Evolutionary conservation across 2,329 filamentous ascomycete species (phyloP).

Genomic region (Fusarium staphyleae): DNA sequence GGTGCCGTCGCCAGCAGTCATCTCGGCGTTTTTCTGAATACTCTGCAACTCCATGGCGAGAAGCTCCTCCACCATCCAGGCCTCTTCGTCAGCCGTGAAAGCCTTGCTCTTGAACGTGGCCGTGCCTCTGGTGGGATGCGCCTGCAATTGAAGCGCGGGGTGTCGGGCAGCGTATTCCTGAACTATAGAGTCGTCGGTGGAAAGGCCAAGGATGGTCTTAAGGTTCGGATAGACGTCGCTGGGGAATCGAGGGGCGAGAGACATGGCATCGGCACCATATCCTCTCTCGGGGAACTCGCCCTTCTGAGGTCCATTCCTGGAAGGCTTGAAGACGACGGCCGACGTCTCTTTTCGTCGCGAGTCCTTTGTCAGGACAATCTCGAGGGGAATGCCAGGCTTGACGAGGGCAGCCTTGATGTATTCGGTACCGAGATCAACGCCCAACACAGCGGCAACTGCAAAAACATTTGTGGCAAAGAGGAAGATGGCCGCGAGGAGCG

Average conservation of each 20-base stretch:
- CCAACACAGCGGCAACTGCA: constrained; percentile 77
- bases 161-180: constrained; percentile 77
- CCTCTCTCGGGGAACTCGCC: constrained; percentile 83
- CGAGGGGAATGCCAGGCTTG: constrained; percentile 94
- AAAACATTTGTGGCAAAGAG: constrained; percentile 55
- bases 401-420: constrained; percentile 97
- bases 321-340: constrained; percentile 91
- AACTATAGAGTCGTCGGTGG: constrained; percentile 65
- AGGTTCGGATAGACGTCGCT: constrained; percentile 94
- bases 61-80: constrained; percentile 87
- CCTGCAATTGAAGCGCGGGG: constrained; percentile 76
- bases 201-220: constrained; percentile 85
- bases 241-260: constrained; percentile 85
- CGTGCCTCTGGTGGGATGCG: constrained; percentile 67
- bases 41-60: constrained; percentile 96
- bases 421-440: constrained; percentile 93
- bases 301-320: constrained; percentile 66
- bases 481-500: constrained; percentile 50
- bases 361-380: constrained; percentile 97
- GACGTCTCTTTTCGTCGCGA: constrained; percentile 94
- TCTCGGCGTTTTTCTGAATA: constrained; percentile 87
- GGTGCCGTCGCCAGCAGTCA: constrained; percentile 76
- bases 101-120: constrained; percentile 81
- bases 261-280: constrained; percentile 91
- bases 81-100: constrained; percentile 67